A percentile compares a stretch with the other conserved stretches of the same genome.
Conservation (phyloP, 2,329 filamentous ascomycete genomes). For the Phyllosticta paracitricarpa region DNA sequence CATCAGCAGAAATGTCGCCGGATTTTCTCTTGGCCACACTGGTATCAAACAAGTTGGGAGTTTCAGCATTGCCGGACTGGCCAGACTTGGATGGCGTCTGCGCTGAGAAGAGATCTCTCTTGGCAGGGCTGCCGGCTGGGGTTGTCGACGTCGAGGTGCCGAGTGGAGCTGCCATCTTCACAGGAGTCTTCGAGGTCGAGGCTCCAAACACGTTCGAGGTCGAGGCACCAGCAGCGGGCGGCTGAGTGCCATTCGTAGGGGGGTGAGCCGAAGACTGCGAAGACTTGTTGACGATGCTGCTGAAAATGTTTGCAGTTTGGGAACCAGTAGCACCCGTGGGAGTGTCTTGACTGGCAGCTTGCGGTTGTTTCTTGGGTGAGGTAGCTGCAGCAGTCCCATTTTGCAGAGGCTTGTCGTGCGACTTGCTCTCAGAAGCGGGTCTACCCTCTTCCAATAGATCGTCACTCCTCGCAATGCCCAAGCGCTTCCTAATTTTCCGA, state of each 20-base stretch:
- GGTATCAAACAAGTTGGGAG: not conserved
- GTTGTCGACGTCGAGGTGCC: slow-evolving; percentile 2
- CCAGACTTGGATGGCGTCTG: slow-evolving; percentile 4
- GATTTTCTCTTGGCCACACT: slow-evolving; percentile 1
- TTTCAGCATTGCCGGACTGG: not conserved
- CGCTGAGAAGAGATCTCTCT: not conserved
- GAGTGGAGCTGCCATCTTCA: not conserved
- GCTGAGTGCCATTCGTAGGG: not conserved
- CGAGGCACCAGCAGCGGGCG: not conserved
- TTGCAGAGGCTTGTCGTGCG: not conserved
- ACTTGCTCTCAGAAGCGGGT: not conserved
- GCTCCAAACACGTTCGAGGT: not conserved
- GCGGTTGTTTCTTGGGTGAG: slow-evolving; percentile 4
- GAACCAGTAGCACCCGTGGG: not conserved
- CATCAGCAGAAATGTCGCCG: not conserved
- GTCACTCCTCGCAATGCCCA: not conserved
- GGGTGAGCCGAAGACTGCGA: not conserved
- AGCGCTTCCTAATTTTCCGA: not conserved
- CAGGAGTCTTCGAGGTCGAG: not conserved
- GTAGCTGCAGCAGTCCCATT: not conserved
- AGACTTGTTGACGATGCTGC: slow-evolving; percentile 6
- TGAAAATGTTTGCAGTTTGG: slow-evolving; percentile 8
- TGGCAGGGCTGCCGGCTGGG: slow-evolving; percentile 4
- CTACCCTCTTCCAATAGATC: not conserved
- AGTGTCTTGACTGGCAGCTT: not conserved